phyloP scores from a whole-genome alignment of 176 grass and related monocot species.

The Paspalum notatum region DNA sequence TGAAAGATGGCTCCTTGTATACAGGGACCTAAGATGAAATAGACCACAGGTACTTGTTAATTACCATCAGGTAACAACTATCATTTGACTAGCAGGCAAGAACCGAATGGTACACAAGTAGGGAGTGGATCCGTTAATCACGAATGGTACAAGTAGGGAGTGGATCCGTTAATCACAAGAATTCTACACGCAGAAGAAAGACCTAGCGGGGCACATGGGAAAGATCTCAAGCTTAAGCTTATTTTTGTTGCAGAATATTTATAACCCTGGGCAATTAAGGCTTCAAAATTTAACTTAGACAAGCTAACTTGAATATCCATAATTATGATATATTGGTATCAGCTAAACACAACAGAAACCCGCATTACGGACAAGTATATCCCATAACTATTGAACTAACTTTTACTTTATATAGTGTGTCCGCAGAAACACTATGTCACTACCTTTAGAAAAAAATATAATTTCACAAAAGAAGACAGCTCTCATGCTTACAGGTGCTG shows the following conservation, averaged over 20 bases:
- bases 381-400: not conserved
- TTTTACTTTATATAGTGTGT: not conserved
- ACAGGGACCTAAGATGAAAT: conserved; percentile 66
- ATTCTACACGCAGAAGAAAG: conserved; percentile 14
- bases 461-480: conserved; percentile 21
- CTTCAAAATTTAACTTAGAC: not conserved
- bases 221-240: conserved; percentile 25
- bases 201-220: not conserved
- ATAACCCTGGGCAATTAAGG: not conserved
- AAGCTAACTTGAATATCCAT: not conserved
- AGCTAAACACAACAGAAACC: not conserved
- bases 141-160: not conserved
- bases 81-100: not conserved
- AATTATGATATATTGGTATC: not conserved
- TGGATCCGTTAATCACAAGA: not conserved
- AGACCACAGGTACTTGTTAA: conserved; percentile 7
- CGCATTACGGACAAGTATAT: not conserved
- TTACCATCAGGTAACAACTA: conserved; percentile 5
- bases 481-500: conserved; percentile 78
- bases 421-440: conserved; percentile 11
- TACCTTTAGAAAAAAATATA: conserved; percentile 16
- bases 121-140: conserved; percentile 4
- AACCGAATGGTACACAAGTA: not conserved
- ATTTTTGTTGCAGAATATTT: not conserved
- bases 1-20: conserved; percentile 79